Evolutionary conservation across 1,139 yeast genomes (phyloP).

Genomic region (Arxiozyma bovina): DNA sequence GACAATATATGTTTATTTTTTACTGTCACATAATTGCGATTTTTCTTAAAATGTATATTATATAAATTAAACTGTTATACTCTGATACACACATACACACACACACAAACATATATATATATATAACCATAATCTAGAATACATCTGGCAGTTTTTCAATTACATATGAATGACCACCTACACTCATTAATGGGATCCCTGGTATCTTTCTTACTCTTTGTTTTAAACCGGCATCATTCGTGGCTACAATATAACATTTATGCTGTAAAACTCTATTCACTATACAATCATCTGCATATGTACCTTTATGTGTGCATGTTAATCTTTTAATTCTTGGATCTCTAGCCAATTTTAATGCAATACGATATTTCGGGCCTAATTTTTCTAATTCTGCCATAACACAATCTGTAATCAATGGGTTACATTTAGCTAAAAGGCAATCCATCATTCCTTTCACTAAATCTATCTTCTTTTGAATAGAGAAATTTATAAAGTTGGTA

Average conservation of each 20-base stretch:
- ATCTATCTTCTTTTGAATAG: conserved; percentile 91
- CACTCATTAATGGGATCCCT: conserved; percentile 94
- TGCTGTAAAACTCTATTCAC: conserved; percentile 91
- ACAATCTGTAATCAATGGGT: conserved; percentile 92
- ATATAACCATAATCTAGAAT: conserved; percentile 37
- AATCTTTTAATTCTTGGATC: conserved; percentile 86
- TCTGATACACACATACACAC: not conserved
- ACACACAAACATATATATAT: too few species aligned
- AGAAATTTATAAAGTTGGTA: conserved; percentile 92
- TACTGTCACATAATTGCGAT: too few species aligned
- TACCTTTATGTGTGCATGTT: conserved; percentile 87
- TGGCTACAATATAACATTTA: conserved; percentile 93
- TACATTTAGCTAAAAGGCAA: conserved; percentile 84
- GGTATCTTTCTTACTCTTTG: conserved; percentile 92
- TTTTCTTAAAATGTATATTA: too few species aligned
- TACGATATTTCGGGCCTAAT: conserved; percentile 86
- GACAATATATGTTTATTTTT: too few species aligned
- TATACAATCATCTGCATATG: conserved; percentile 96
- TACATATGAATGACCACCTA: conserved; percentile 85
- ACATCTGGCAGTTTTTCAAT: conserved; percentile 93
- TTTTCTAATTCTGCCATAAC: conserved; percentile 97
- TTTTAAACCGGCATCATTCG: conserved; percentile 96
- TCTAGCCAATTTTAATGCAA: conserved; percentile 83
- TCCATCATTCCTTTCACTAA: conserved; percentile 95
- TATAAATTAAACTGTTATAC: too few species aligned